Evolutionary conservation across 352 stramenopile genomes (phyloP).

Genomic region (Phytophthora vignae): DNA sequence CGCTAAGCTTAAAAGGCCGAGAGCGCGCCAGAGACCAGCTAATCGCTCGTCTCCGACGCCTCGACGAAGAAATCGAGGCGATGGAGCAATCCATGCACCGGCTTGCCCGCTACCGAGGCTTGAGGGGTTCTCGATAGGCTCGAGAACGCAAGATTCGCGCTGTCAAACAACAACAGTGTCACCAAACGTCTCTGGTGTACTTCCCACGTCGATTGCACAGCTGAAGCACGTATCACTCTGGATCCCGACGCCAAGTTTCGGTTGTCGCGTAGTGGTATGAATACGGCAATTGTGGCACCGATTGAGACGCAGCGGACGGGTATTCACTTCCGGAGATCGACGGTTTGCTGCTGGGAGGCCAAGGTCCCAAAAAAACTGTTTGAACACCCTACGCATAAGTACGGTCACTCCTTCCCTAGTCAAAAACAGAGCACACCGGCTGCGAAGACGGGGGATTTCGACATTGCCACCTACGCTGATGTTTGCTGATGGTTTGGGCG

Average conservation of each 20-base stretch:
- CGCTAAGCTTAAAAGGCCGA: no score
- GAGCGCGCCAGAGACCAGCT: no score
- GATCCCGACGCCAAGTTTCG: constrained; percentile 1
- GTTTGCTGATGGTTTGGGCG: neutral
- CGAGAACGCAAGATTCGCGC: neutral
- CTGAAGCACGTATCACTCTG: neutral
- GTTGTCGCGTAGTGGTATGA: neutral
- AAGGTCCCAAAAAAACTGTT: neutral
- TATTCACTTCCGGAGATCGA: constrained; percentile 9
- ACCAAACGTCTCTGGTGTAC: neutral
- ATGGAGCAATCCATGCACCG: no score
- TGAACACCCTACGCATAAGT: neutral
- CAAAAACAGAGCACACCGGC: constrained; percentile 2
- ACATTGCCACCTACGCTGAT: neutral
- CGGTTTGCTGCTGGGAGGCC: neutral
- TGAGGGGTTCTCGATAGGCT: no score
- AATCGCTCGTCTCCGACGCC: no score
- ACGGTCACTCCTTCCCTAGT: constrained; percentile 2
- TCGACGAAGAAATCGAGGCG: no score
- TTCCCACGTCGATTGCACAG: constrained; percentile 3
- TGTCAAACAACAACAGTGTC: neutral
- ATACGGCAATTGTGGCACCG: neutral
- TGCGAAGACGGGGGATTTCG: neutral
- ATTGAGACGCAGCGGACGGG: neutral
- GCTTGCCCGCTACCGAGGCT: no score